These are phyloP conservation scores for Knufia fluminis DNA, from an alignment of 2,329 filamentous ascomycete genomes.

Conservation along the genomic window DNA sequence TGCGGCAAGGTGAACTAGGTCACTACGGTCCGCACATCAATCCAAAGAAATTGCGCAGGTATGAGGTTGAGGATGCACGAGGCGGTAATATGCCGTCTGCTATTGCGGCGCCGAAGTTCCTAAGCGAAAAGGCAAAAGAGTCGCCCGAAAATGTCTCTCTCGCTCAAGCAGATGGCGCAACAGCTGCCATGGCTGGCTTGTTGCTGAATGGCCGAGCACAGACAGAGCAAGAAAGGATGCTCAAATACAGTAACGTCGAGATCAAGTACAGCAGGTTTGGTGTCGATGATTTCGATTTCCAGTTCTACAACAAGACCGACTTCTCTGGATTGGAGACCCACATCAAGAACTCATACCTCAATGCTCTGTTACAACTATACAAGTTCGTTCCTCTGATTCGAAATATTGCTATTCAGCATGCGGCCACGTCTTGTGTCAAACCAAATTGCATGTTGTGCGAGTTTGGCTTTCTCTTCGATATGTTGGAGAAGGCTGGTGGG, in stretches of 20 bases:
- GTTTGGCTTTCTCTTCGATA: constrained; percentile 90
- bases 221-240: constrained; percentile 69
- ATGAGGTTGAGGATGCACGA: constrained; percentile 74
- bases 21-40: constrained; percentile 61
- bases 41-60: constrained; percentile 60
- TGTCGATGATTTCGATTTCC: constrained; percentile 98
- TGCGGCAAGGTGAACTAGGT: constrained; percentile 66
- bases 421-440: constrained; percentile 71
- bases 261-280: constrained; percentile 99
- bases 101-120: constrained; percentile 71
- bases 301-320: constrained; percentile 89
- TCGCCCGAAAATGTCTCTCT: constrained; percentile 33
- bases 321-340: constrained; percentile 93
- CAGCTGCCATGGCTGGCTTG: constrained; percentile 56
- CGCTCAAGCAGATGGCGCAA: constrained; percentile 44
- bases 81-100: constrained; percentile 53
- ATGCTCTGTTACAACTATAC: constrained; percentile 81
- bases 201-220: constrained; percentile 54
- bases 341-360: constrained; percentile 93
- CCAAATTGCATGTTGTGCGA: constrained; percentile 87
- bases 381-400: constrained; percentile 82
- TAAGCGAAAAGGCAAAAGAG: constrained; percentile 85
- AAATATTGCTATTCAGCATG: constrained; percentile 81
- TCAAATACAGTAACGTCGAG: constrained; percentile 86
- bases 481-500: constrained; percentile 91